These are phyloP conservation scores for Claviceps sorghi DNA, from an alignment of 2,329 filamentous ascomycete species.

Conservation along the genomic window DNA sequence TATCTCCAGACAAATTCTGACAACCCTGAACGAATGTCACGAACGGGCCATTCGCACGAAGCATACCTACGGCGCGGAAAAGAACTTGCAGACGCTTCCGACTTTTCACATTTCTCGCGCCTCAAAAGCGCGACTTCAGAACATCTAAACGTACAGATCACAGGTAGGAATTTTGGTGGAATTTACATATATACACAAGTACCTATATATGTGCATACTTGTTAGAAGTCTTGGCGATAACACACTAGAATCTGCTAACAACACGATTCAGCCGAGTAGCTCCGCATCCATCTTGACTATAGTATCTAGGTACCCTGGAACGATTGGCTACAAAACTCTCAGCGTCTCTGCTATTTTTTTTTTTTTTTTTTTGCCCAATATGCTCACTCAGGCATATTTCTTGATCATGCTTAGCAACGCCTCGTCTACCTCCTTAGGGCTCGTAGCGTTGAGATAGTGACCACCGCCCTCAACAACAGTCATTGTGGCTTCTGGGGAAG, in stretches of 20 bases:
- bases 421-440: constrained; percentile 28
- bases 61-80: not conserved
- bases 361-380: not conserved
- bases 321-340: not conserved
- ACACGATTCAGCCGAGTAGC: not conserved
- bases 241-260: no score
- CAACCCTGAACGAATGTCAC: not conserved
- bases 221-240: no score
- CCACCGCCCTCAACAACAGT: constrained; percentile 28
- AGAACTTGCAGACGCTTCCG: no score
- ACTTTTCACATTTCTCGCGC: no score
- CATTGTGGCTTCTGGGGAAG: constrained; percentile 28
- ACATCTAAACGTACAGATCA: no score
- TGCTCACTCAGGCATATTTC: constrained; percentile 14
- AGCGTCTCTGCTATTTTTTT: not conserved
- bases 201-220: no score
- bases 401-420: constrained; percentile 29
- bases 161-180: no score
- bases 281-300: no score
- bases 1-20: not conserved
- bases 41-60: not conserved
- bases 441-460: constrained; percentile 36
- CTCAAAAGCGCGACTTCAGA: no score
- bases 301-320: not conserved
- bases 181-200: no score